A percentile compares a stretch with the other conserved stretches of the same genome.
These are phyloP conservation scores for Penicillium robsamsonii DNA, from an alignment of 495 filamentous ascomycete species.

Conservation along the genomic window DNA sequence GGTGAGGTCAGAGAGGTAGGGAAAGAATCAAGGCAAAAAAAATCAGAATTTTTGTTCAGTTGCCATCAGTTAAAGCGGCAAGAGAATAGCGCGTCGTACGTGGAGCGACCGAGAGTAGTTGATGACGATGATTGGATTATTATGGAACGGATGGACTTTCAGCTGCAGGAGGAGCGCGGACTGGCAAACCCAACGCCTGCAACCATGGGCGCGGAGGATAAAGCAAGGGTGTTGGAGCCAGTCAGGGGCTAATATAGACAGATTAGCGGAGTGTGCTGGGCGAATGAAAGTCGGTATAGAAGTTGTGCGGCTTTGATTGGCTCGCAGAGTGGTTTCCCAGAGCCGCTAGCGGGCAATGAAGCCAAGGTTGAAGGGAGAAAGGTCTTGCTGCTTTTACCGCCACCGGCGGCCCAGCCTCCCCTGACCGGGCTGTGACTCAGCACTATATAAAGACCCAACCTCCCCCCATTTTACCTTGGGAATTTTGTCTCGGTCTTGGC, in stretches of 20 bases:
- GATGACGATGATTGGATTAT: constrained; percentile 34
- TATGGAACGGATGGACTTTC: constrained; percentile 24
- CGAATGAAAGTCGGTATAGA: constrained; percentile 7
- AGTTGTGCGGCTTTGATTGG: constrained; percentile 13
- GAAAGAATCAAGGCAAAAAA: constrained; percentile 25
- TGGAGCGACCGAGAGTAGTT: constrained; percentile 28
- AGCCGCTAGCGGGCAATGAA: constrained; percentile 27
- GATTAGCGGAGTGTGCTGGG: constrained; percentile 15
- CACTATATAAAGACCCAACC: constrained; percentile 50
- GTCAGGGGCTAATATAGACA: constrained; percentile 16
- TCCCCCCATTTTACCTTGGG: constrained; percentile 35
- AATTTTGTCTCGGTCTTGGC: constrained; percentile 50
- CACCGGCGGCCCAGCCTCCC: constrained; percentile 42
- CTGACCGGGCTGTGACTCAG: constrained; percentile 42
- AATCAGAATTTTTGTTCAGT: constrained; percentile 45
- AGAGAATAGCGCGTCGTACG: constrained; percentile 36
- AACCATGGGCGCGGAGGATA: constrained; percentile 36
- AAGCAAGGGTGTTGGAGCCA: constrained; percentile 34
- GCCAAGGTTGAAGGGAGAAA: constrained; percentile 36
- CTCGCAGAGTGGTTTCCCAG: constrained; percentile 6
- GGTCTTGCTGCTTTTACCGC: constrained; percentile 45
- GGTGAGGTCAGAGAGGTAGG: constrained; percentile 18
- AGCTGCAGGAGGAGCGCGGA: constrained; percentile 36
- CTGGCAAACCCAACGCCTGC: constrained; percentile 30
- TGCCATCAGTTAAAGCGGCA: constrained; percentile 42